Percentiles rank a stretch among this genome's conserved stretches.
Conservation (phyloP, 139 green algal species). For the Mesostigma viride region DNA sequence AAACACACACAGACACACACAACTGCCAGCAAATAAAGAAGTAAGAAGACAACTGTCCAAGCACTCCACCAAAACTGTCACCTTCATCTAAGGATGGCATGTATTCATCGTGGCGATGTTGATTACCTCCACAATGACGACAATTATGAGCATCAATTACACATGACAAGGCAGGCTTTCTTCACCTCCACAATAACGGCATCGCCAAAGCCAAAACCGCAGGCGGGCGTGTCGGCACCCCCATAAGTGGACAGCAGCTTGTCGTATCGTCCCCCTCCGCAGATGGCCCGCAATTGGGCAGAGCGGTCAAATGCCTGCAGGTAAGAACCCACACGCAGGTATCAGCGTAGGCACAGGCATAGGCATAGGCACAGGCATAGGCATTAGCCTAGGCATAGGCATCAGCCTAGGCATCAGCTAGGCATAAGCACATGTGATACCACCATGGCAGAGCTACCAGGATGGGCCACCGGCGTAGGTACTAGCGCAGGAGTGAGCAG, state of each 20-base stretch:
- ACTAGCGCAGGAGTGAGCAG: no score
- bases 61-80: not conserved
- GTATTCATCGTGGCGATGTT: not conserved
- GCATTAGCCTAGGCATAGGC: no score
- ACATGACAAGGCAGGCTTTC: not conserved
- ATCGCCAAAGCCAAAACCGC: conserved; percentile 58
- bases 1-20: not conserved
- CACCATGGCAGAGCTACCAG: no score
- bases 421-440: no score
- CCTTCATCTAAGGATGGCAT: not conserved
- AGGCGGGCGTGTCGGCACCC: conserved; percentile 28
- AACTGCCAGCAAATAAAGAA: conserved; percentile 3
- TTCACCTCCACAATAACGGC: conserved; percentile 89
- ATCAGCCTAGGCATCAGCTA: no score
- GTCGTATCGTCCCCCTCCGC: conserved; percentile 90
- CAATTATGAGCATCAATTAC: not conserved
- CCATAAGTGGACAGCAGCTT: conserved; percentile 60
- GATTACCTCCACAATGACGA: not conserved
- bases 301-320: conserved; percentile 67
- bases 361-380: no score
- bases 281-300: conserved; percentile 86
- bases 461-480: no score
- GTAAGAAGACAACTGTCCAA: not conserved
- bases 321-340: not conserved
- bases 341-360: not conserved